Conservation (phyloP, 2,329 filamentous ascomycete species). For the Alternaria arbusti region DNA sequence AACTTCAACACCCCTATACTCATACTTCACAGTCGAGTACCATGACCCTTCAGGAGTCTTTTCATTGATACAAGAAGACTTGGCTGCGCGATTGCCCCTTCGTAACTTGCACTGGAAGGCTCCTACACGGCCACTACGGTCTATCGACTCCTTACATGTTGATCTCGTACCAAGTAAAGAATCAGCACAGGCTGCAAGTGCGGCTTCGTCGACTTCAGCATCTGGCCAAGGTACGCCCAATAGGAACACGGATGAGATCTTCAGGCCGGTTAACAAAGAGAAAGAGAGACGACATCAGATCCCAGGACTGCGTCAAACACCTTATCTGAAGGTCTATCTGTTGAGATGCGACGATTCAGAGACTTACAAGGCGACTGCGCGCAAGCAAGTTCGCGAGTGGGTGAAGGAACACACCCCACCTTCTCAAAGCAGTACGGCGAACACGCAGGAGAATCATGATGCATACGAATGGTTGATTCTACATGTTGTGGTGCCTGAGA, state of each 20-base stretch:
- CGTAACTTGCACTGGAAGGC: slow-evolving; percentile 98
- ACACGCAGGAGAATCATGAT: slow-evolving; percentile 88
- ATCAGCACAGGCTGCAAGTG: slow-evolving; percentile 47
- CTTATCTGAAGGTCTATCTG: slow-evolving; percentile 89
- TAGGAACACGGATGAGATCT: slow-evolving; percentile 35
- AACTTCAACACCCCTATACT: slow-evolving; percentile 17
- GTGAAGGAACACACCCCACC: slow-evolving; percentile 75
- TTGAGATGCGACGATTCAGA: slow-evolving; percentile 96
- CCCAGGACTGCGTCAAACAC: slow-evolving; percentile 87
- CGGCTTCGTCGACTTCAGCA: slow-evolving; percentile 31
- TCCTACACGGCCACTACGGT: slow-evolving; percentile 85
- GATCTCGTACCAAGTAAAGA: slow-evolving; percentile 73
- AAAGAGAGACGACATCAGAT: slow-evolving; percentile 86
- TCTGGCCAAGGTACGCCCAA: slow-evolving; percentile 26
- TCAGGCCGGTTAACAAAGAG: slow-evolving; percentile 27
- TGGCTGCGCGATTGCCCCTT: slow-evolving; percentile 80
- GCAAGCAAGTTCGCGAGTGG: slow-evolving; percentile 87
- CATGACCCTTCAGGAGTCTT: slow-evolving; percentile 92
- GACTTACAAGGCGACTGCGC: slow-evolving; percentile 80
- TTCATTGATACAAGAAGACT: slow-evolving; percentile 76
- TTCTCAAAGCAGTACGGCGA: slow-evolving; percentile 61
- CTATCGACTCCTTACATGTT: slow-evolving; percentile 90
- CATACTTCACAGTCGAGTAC: slow-evolving; percentile 77
- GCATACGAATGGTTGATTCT: slow-evolving; percentile 95
- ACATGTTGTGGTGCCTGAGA: slow-evolving; percentile 90